Conservation (phyloP, 1,284 basidiomycete genomes). For the Quambalaria eucalypti region DNA sequence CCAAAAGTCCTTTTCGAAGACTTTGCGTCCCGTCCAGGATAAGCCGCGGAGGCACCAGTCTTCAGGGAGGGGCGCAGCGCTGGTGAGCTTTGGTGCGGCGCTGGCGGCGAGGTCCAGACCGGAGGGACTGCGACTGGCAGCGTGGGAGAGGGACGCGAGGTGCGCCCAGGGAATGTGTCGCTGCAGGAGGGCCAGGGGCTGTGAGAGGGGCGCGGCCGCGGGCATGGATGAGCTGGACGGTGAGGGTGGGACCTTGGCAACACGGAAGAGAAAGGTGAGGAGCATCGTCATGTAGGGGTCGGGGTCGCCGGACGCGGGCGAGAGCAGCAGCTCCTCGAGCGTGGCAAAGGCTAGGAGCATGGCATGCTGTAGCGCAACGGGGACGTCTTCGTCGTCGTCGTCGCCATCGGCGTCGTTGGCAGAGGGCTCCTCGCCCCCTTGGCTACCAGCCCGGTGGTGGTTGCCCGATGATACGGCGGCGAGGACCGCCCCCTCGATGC, state of each 20-base stretch:
- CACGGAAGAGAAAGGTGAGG: slow-evolving; percentile 68
- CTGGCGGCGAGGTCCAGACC: background rate
- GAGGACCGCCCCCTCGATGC: slow-evolving; percentile 64
- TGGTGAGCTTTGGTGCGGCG: slow-evolving; percentile 42
- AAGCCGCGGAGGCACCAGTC: slow-evolving; percentile 92
- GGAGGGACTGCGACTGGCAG: no score
- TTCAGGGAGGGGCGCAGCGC: slow-evolving; percentile 69
- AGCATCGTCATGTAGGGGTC: slow-evolving; percentile 76
- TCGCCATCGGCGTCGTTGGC: background rate
- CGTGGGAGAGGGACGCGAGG: background rate
- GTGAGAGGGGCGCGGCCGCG: slow-evolving; percentile 48
- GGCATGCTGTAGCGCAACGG: slow-evolving; percentile 62
- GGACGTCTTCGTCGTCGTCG: slow-evolving; percentile 47
- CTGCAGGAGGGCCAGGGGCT: slow-evolving; percentile 60
- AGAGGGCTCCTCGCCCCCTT: no score
- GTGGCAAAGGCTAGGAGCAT: slow-evolving; percentile 70
- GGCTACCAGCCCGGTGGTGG: background rate
- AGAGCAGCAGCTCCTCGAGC: slow-evolving; percentile 60
- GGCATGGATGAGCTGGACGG: background rate
- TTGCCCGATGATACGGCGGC: slow-evolving; percentile 19
- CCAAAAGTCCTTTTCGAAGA: slow-evolving; percentile 89
- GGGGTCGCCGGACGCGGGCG: background rate
- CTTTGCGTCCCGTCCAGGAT: slow-evolving; percentile 80
- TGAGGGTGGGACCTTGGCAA: slow-evolving; percentile 52
- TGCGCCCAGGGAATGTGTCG: slow-evolving; percentile 71